Conservation (phyloP, 306 rosid species). For the Trifolium repens region DNA sequence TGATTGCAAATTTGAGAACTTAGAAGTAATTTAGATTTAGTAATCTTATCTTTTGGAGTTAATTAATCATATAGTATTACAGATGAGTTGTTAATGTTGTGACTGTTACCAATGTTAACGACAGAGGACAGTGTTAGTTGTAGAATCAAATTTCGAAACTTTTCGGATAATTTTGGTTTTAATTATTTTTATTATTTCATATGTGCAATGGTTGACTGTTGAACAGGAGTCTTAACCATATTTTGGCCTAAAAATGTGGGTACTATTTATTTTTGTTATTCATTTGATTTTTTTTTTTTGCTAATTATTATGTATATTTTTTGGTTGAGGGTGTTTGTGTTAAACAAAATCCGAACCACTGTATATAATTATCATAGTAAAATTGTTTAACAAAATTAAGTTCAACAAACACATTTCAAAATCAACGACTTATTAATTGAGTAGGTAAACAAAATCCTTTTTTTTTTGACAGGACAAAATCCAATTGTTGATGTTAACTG, state of each 20-base stretch:
- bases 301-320: too few relatives aligned
- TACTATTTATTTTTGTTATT: not conserved
- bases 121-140: not conserved
- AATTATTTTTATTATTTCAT: not conserved
- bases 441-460: not conserved
- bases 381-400: not conserved
- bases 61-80: not conserved
- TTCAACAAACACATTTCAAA: not conserved
- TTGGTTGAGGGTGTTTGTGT: not conserved
- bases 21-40: not conserved
- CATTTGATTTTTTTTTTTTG: too few relatives aligned
- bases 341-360: too few relatives aligned
- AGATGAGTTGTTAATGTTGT: conserved; percentile 4
- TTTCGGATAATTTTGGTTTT: not conserved
- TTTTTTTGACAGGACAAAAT: not conserved
- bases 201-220: not conserved
- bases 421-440: not conserved
- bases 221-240: not conserved
- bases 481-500: not conserved
- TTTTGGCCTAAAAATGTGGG: not conserved
- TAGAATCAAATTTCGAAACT: conserved; percentile 9
- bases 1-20: not conserved
- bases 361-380: too few relatives aligned
- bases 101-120: not conserved
- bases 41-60: not conserved